Evolutionary conservation across 2,329 filamentous ascomycete genomes (phyloP), one percentile per base, ranked within the genome.

Genomic region (Phaeosphaeriaceae sp.): DNA sequence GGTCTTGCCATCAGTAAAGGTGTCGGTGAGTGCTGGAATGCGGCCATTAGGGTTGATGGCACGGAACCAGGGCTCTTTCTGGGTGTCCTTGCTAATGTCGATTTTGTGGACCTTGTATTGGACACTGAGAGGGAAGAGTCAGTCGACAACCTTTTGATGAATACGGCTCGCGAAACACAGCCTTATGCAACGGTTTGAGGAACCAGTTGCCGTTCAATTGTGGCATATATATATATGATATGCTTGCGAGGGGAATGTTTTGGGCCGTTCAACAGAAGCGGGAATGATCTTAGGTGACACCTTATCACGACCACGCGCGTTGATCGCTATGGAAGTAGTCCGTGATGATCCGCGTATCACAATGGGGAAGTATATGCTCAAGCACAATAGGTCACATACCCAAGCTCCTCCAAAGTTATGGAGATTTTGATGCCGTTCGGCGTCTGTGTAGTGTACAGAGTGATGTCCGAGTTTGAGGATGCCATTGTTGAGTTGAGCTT

Each of bases 11-110:
- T 95, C 89, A 5, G 83, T 82, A 75, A 91, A 90, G 7, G 84
- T 70, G 79, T 97, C 93, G 8, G 91, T 95, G 52, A 97, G 71
- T 57, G 93, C 93, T 3, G 93, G 94, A 69, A 97, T 97, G 66
- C 93, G 91, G 64, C 93, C 93, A 77, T 97, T 97, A 64, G 93
- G 93, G 79, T 97, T 97, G 80, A 97, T 96, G 53, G 89, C 88
- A 26, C 96, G 85, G 80, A 94, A 97, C 92, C 92, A 96, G 17
- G 87, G 87, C 77, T 94, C 86, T 70, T 95, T 96, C 71, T 96
- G 92, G n/a, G 82, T 85, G 75, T 93, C 91, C 63, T 91, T 91
- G 63, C 77, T 81, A 59, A 96, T 85, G n/a, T 91, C 85, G 70
- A 96, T 88, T 46, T 85, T 83, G 53, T 89, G 85, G 46, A 89